Evolutionary conservation across 768 basidiomycete genomes (phyloP), one percentile per base, ranked within the genome.

Genomic region (Suillus brevipes): DNA sequence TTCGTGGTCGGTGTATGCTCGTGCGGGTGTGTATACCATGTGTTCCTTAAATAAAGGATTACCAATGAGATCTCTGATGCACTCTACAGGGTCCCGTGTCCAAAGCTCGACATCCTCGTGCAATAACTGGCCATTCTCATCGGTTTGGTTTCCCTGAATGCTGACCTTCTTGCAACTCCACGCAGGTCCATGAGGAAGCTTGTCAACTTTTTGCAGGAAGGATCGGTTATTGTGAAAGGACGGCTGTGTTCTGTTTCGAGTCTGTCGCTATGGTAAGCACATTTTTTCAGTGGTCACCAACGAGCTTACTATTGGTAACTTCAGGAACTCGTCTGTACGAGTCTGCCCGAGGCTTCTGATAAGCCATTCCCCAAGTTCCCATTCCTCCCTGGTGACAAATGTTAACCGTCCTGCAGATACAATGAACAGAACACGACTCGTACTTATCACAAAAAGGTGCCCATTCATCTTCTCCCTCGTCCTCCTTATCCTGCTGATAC

Each of bases 351-450:
- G 65, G 49, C 63, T 50, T 71, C 59, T 66, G 49, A 74, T 71
- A 34, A 81, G 58, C 78, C 75, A 81, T 20, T 64, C 49, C 2
- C 69, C 80, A 3, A 81, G 60, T 50, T 77, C 74, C 71, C 77
- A 79, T 34, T 81, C 75, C 10, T 77, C 77, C 25, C 50, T 52
- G 14, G 50, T 4, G 4, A 28, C 12, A 16, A 16, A 31, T 28
- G 28, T 37, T 68, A 28, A 43, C 12, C 14, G 38, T 40, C 6
- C 14, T 16, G 43, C 9, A 43, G 43, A 20, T 0, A 8, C 6
- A 0, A 20, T 3, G 4, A 20, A 43, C 7, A 20, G 0, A 20
- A 43, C 4, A 8, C 1, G 43, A 18, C 18, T 20, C 1, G 0
- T n/a, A 45, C 9, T 4, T 3, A 3, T 63, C 68, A 20, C 67